Evolutionary conservation across 2,329 filamentous ascomycete species (phyloP), one percentile per base, ranked within the genome.

Genomic region (Pseudogymnoascus sp.): DNA sequence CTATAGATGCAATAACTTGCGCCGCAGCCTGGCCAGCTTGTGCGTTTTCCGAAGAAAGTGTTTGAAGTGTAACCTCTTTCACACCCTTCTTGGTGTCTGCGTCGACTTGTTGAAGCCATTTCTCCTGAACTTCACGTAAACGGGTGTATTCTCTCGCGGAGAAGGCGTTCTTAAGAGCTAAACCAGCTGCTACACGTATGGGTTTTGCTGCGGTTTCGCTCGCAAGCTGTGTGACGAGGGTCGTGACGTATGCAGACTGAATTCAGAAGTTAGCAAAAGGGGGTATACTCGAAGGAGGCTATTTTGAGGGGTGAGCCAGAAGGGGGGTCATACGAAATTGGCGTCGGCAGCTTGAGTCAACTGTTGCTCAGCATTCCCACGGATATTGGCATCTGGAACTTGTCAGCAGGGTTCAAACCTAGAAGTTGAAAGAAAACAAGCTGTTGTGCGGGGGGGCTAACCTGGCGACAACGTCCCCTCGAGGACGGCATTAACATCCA

Each of bases 401-500:
- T 63, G 73, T 77, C 67, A 78, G 74, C 69, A 60, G 61, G 21
- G 58, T 61, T 31, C 61, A 61, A 62, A 62, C 61, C 60, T 58
- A 61, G 61, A 61, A 50, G 35, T 29, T 33, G 47, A 61, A 59
- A 60, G 50, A 61, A 54, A 59, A 50, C 59, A 59, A 60, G 63
- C 50, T 21, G 63, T 26, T 35, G 44, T 61, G 50, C 29, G 37
- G 37, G 35, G 35, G 59, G 60, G 66, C 88, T 76, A 81, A 97
- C 94, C 93, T 74, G 92, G 84, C 74, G 92, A 95, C 79, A 97
- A 86, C 77, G 94, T 97, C 81, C 92, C 93, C 79, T 91, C 86
- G 82, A 99, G 89, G 81, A 99, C 93, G 80, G 92, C 88, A 82
- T 93, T 96, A 81, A 97, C 95, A 81, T 97, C 91, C 89, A 95